Evolutionary conservation across 1,284 basidiomycete species (phyloP).

Genomic region (Apiotrichum siamense): DNA sequence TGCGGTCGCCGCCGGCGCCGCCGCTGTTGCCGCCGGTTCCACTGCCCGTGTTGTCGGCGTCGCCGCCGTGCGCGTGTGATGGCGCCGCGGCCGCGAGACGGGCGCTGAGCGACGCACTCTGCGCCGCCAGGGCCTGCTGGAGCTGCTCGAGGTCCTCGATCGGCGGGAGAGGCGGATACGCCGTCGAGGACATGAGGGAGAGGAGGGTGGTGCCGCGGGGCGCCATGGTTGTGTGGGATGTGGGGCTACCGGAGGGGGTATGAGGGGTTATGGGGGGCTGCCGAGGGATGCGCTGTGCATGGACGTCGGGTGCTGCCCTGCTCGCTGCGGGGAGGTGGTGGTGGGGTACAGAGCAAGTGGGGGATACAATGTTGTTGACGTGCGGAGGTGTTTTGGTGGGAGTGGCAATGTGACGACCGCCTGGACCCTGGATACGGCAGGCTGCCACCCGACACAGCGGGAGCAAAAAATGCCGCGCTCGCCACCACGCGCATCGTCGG

Average conservation of each 20-base stretch:
- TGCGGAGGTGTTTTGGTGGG: too few relatives aligned
- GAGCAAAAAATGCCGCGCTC: too few relatives aligned
- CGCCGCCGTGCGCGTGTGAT: too few relatives aligned
- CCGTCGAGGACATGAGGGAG: constrained; percentile 32
- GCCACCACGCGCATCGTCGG: too few relatives aligned
- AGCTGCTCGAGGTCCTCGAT: constrained; percentile 65
- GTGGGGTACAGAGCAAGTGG: too few relatives aligned
- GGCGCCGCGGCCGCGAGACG: constrained; percentile 49
- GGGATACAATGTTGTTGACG: too few relatives aligned
- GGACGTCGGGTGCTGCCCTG: too few relatives aligned
- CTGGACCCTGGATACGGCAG: too few relatives aligned
- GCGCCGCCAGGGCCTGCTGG: constrained; percentile 55
- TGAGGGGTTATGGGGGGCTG: neutral
- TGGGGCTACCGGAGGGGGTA: neutral
- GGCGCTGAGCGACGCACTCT: constrained; percentile 56
- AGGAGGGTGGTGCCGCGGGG: constrained; percentile 26
- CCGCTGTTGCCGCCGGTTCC: constrained; percentile 2
- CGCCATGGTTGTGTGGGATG: constrained; percentile 12
- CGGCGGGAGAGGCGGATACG: constrained; percentile 55
- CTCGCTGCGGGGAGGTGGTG: too few relatives aligned
- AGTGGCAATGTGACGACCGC: too few relatives aligned
- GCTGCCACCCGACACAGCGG: too few relatives aligned
- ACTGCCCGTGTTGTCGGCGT: constrained; percentile 6
- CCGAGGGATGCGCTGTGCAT: too few relatives aligned
- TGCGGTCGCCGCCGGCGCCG: constrained; percentile 54